These are phyloP conservation scores for Salix udensis DNA, from an alignment of 345 rosid genomes.

Conservation along the genomic window DNA sequence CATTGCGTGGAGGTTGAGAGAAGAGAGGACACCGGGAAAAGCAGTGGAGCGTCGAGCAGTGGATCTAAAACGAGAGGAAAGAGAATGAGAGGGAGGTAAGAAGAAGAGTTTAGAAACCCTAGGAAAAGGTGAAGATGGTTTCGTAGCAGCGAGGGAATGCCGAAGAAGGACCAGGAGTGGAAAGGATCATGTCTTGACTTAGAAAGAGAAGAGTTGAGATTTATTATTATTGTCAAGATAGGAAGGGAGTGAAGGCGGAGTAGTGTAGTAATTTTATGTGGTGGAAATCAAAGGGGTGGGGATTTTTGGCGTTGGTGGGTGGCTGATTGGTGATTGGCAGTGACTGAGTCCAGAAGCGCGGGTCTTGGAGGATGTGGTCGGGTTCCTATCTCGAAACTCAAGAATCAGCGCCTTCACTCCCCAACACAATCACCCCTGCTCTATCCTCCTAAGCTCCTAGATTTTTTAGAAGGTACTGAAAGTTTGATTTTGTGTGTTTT, in stretches of 20 bases:
- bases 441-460: no score
- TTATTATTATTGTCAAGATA: neutral
- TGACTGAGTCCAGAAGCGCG: no score
- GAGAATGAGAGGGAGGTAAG: slow-evolving; percentile 8
- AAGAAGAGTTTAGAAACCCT: slow-evolving; percentile 21
- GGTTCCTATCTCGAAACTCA: no score
- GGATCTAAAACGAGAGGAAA: slow-evolving; percentile 28
- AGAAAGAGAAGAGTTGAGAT: neutral
- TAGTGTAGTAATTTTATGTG: neutral
- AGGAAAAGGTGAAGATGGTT: neutral
- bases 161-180: neutral
- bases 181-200: slow-evolving; percentile 4
- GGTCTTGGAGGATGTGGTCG: no score
- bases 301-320: no score
- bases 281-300: no score
- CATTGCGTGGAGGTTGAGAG: slow-evolving; percentile 46
- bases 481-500: no score
- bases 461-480: no score
- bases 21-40: slow-evolving; percentile 27
- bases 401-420: no score
- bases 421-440: no score
- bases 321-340: no score
- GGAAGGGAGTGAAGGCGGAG: neutral
- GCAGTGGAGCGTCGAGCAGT: slow-evolving; percentile 26
- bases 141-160: neutral